These are phyloP conservation scores for Backusella tuberculispora DNA, from an alignment of 192 early-diverging fungal genomes.

Conservation along the genomic window DNA sequence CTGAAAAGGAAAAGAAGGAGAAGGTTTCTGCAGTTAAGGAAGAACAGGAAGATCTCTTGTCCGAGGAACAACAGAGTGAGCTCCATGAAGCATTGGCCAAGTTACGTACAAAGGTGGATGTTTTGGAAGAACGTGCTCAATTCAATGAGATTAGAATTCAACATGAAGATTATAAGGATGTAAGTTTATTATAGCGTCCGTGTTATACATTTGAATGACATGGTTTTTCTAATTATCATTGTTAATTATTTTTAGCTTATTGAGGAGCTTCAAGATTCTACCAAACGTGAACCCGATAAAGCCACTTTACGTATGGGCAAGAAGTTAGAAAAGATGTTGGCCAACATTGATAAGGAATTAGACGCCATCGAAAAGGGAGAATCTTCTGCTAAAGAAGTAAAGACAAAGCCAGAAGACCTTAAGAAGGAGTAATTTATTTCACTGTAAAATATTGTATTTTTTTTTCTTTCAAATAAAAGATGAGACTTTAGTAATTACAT, in stretches of 20 bases:
- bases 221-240: background rate
- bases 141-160: constrained; percentile 64
- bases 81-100: constrained; percentile 61
- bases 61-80: constrained; percentile 59
- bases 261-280: constrained; percentile 57
- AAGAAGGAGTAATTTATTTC: constrained; percentile 14
- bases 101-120: constrained; percentile 58
- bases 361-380: constrained; percentile 42
- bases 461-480: background rate
- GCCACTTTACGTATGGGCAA: constrained; percentile 60
- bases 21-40: background rate
- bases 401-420: constrained; percentile 10
- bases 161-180: constrained; percentile 67
- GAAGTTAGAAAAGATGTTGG: constrained; percentile 82
- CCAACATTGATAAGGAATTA: constrained; percentile 72
- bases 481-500: background rate
- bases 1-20: background rate
- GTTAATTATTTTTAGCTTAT: constrained; percentile 44
- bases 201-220: background rate
- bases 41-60: constrained; percentile 42
- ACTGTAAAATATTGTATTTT: constrained; percentile 12
- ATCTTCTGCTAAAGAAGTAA: background rate
- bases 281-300: constrained; percentile 56
- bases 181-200: constrained; percentile 27
- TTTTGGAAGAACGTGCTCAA: constrained; percentile 64